phyloP scores from a whole-genome alignment of 2,329 filamentous ascomycete genomes.

The Alternaria burnsii region DNA sequence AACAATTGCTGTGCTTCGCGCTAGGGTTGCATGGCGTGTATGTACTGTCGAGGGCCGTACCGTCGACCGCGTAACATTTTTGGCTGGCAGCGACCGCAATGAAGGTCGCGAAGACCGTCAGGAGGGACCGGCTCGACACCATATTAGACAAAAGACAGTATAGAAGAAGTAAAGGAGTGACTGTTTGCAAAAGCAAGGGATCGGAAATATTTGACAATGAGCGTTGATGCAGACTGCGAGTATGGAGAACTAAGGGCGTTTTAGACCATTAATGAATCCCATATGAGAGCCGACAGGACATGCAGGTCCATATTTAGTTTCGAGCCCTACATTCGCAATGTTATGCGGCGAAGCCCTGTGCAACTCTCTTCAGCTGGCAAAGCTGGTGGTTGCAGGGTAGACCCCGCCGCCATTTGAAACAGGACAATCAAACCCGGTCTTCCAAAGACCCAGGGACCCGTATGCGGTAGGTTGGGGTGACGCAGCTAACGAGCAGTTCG shows the following conservation, averaged over 20 bases:
- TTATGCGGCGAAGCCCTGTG: slow-evolving; percentile 36
- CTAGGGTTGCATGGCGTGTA: slow-evolving; percentile 42
- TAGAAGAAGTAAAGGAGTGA: slow-evolving; percentile 12
- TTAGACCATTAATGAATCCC: slow-evolving; percentile 20
- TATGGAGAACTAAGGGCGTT: slow-evolving; percentile 11
- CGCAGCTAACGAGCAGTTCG: slow-evolving; percentile 29
- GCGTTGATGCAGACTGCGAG: slow-evolving; percentile 5
- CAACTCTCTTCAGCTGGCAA: slow-evolving; percentile 28
- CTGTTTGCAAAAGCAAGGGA: slow-evolving; percentile 8
- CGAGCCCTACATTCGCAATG: slow-evolving; percentile 28
- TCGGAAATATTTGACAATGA: slow-evolving; percentile 3
- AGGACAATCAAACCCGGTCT: slow-evolving; percentile 35
- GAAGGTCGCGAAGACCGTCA: slow-evolving; percentile 23
- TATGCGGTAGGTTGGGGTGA: slow-evolving; percentile 29
- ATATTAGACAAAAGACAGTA: slow-evolving; percentile 30
- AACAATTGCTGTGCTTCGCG: slow-evolving; percentile 45
- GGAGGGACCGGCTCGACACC: slow-evolving; percentile 21
- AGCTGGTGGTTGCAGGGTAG: slow-evolving; percentile 24
- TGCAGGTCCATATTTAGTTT: slow-evolving; percentile 26
- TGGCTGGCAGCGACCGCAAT: slow-evolving; percentile 26
- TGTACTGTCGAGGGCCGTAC: slow-evolving; percentile 36
- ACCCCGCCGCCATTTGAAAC: slow-evolving; percentile 36
- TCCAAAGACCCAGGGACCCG: slow-evolving; percentile 23
- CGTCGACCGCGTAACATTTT: slow-evolving; percentile 44
- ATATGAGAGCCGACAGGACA: slow-evolving; percentile 16